Evolutionary conservation across 495 filamentous ascomycete species (phyloP).

Genomic region (Hypoxylon lenormandii): DNA sequence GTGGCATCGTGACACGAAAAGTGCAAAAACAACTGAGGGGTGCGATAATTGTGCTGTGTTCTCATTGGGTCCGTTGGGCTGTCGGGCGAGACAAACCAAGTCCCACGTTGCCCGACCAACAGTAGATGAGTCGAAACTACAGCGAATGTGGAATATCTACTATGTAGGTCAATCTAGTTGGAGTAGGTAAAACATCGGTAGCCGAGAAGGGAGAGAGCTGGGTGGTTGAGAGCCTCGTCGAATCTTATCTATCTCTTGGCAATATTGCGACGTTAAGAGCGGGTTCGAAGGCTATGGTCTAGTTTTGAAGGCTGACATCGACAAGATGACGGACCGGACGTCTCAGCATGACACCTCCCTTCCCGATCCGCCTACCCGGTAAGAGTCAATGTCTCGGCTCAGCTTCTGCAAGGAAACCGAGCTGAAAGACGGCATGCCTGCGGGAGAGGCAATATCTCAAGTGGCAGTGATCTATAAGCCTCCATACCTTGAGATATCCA

Average conservation of each 20-base stretch:
- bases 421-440: too few relatives aligned
- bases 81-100: slow-evolving; percentile 6
- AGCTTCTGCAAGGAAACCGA: too few relatives aligned
- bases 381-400: too few relatives aligned
- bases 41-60: slow-evolving; percentile 5
- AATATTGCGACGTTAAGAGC: background rate
- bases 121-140: background rate
- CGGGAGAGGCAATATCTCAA: too few relatives aligned
- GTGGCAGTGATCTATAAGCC: too few relatives aligned
- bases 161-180: background rate
- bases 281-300: background rate
- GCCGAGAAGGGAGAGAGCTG: background rate
- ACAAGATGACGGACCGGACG: too few relatives aligned
- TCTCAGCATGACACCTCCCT: too few relatives aligned
- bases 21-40: slow-evolving; percentile 20
- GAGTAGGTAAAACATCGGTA: background rate
- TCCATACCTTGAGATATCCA: too few relatives aligned
- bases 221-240: background rate
- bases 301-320: too few relatives aligned
- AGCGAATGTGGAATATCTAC: background rate
- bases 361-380: too few relatives aligned
- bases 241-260: background rate
- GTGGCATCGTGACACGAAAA: slow-evolving; percentile 16
- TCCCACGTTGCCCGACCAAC: slow-evolving; percentile 25
- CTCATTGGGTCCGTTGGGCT: slow-evolving; percentile 13